Percentiles rank a stretch among this genome's conserved stretches.
Conservation (phyloP, 1,139 yeast genomes). For the Yamadazyma jaroonii region DNA sequence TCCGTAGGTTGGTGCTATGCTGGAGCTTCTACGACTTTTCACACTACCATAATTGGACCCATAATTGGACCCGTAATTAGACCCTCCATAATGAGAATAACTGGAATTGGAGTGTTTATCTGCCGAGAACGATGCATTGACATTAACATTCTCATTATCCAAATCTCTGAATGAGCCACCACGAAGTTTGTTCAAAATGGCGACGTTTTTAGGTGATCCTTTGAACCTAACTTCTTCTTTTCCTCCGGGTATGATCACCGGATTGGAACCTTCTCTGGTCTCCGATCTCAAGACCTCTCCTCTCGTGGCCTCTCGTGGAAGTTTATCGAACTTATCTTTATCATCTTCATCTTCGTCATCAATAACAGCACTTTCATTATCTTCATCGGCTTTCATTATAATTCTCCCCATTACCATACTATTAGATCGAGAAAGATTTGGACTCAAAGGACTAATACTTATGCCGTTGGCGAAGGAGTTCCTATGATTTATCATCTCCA, state of each 20-base stretch:
- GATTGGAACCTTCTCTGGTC: no score
- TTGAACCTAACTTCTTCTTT: slow-evolving; percentile 4
- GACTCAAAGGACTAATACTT: slow-evolving; percentile 18
- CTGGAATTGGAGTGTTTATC: slow-evolving; percentile 8
- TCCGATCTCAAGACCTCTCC: no score
- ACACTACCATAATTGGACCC: slow-evolving; percentile 15
- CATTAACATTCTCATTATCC: slow-evolving; percentile 37
- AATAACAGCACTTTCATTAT: slow-evolving; percentile 16
- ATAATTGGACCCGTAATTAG: slow-evolving; percentile 6
- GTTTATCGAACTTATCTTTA: not conserved
- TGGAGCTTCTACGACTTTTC: slow-evolving; percentile 23
- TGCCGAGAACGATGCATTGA: slow-evolving; percentile 21
- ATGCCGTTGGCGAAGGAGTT: slow-evolving; percentile 19
- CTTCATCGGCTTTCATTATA: slow-evolving; percentile 10
- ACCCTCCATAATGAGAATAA: slow-evolving; percentile 12
- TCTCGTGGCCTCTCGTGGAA: no score
- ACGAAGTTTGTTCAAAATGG: slow-evolving; percentile 9
- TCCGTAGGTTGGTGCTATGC: slow-evolving; percentile 18
- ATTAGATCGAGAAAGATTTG: slow-evolving; percentile 16
- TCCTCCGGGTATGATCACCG: slow-evolving; percentile 6
- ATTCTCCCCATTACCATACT: slow-evolving; percentile 13
- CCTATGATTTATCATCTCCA: slow-evolving; percentile 23
- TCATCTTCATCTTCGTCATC: slow-evolving; percentile 12
- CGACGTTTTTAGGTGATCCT: slow-evolving; percentile 11
- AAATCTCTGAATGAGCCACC: slow-evolving; percentile 20